Evolutionary conservation across 2,329 filamentous ascomycete genomes (phyloP), one percentile per base, ranked within the genome.

Genomic region (Exophiala sideris): DNA sequence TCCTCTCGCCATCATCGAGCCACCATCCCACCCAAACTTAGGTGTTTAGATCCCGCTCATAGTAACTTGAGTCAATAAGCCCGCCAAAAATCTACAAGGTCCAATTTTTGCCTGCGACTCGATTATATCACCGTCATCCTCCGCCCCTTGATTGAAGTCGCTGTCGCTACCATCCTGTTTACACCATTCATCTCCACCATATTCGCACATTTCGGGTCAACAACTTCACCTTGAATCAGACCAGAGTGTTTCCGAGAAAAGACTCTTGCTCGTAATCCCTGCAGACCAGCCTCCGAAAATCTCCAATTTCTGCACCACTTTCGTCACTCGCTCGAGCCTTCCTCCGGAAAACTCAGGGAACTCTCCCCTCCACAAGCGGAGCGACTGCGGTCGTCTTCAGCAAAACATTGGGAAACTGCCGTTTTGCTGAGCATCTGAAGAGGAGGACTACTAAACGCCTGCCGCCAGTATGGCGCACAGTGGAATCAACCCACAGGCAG

Each of bases 401-500:
- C 42, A 24, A 16, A 18, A 14, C 40, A 38, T 24, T 42, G 24
- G 46, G 18, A 35, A 33, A 24, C 48, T 20, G 29, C 14, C 40
- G 42, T 16, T 36, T 41, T 29, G 10, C 39, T 38, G 46, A 44
- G 2, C 40, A 45, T 44, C 48, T 50, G 38, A 52, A 57, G 56
- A 56, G 56, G 53, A 59, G 50, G 58, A 46, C 34, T 18, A 40
- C 35, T 24, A 39, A 40, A 12, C 41, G 45, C 50, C 33, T 35
- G 32, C 45, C 45, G 57, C 57, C 59, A 50, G 40, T 51, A 64
- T 64, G 62, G 62, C 62, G 59, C 62, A 64, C 46, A 53, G 54
- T 42, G 60, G 59, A 14, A 52, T 64, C 45, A 79, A 76, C 62
- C 70, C 75, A 64, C 72, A 76, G 63, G 74, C 74, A 55, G 79